phyloP scores from a whole-genome alignment of 345 rosid genomes.

The Theobroma cacao region DNA sequence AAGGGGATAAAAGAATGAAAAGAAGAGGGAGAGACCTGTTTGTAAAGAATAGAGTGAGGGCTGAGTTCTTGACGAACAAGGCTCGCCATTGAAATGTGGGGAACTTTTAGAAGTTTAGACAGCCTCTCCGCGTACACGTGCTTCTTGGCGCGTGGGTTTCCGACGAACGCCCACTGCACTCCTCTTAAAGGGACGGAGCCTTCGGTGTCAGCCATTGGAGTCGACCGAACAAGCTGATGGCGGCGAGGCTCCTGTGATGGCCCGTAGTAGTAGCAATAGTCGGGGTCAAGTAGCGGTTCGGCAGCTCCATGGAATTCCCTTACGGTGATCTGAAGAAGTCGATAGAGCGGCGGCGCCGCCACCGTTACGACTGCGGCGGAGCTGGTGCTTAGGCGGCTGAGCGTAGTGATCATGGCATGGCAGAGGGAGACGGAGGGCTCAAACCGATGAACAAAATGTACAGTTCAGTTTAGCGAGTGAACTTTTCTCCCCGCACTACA shows the following conservation, averaged over 20 bases:
- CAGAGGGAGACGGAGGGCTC: neutral
- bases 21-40: neutral
- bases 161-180: conserved; percentile 40
- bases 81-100: conserved; percentile 34
- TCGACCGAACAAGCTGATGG: neutral
- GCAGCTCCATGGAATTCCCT: conserved; percentile 12
- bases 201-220: conserved; percentile 22
- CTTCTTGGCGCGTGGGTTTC: conserved; percentile 31
- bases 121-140: conserved; percentile 29
- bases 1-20: neutral
- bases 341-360: neutral
- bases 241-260: neutral
- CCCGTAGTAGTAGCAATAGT: conserved; percentile 8
- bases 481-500: neutral
- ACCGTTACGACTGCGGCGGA: neutral
- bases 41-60: conserved; percentile 32
- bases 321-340: neutral
- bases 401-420: neutral
- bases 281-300: conserved; percentile 25
- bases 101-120: conserved; percentile 35
- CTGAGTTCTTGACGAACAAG: conserved; percentile 40
- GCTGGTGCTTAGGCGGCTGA: neutral
- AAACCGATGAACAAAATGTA: neutral
- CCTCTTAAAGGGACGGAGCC: conserved; percentile 22
- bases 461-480: neutral